Conservation (phyloP, 2,329 filamentous ascomycete species). For the Clarireedia homoeocarpa region DNA sequence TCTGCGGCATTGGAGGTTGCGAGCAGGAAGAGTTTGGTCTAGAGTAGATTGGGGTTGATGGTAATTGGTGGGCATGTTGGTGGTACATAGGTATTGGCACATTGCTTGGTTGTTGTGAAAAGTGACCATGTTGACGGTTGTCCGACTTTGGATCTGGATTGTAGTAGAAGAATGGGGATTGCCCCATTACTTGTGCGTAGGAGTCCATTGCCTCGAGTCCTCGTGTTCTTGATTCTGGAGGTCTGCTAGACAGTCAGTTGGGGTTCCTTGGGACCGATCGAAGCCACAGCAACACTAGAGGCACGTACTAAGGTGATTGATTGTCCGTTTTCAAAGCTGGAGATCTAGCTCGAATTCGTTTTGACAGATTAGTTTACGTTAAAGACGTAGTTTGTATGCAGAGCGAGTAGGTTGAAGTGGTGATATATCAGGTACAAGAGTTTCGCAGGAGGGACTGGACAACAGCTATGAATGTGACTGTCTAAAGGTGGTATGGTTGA, state of each 20-base stretch:
- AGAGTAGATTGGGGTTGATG: slow-evolving; percentile 56
- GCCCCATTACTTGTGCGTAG: slow-evolving; percentile 51
- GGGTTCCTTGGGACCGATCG: slow-evolving; percentile 9
- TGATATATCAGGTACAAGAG: slow-evolving; percentile 14
- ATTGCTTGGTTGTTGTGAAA: slow-evolving; percentile 50
- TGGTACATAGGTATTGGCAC: slow-evolving; percentile 45
- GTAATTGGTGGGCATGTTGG: slow-evolving; percentile 45
- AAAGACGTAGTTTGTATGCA: slow-evolving; percentile 13
- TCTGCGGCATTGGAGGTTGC: slow-evolving; percentile 39
- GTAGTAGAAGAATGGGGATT: slow-evolving; percentile 82
- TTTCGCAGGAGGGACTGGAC: slow-evolving; percentile 30
- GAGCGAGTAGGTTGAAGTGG: slow-evolving; percentile 6
- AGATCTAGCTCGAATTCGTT: slow-evolving; percentile 5
- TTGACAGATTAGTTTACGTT: slow-evolving; percentile 17
- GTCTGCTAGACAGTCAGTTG: slow-evolving; percentile 22
- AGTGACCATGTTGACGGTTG: slow-evolving; percentile 67
- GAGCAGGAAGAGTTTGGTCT: slow-evolving; percentile 59
- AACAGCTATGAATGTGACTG: slow-evolving; percentile 28
- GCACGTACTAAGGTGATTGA: slow-evolving; percentile 16
- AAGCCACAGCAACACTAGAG: not conserved
- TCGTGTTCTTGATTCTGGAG: slow-evolving; percentile 7
- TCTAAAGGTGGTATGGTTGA: slow-evolving; percentile 27
- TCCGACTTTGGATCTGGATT: slow-evolving; percentile 67
- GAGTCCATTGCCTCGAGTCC: slow-evolving; percentile 26
- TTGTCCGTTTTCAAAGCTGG: slow-evolving; percentile 1